These are phyloP conservation scores for Furcasterigmium furcatum DNA, from an alignment of 2,329 filamentous ascomycete species.

Conservation along the genomic window DNA sequence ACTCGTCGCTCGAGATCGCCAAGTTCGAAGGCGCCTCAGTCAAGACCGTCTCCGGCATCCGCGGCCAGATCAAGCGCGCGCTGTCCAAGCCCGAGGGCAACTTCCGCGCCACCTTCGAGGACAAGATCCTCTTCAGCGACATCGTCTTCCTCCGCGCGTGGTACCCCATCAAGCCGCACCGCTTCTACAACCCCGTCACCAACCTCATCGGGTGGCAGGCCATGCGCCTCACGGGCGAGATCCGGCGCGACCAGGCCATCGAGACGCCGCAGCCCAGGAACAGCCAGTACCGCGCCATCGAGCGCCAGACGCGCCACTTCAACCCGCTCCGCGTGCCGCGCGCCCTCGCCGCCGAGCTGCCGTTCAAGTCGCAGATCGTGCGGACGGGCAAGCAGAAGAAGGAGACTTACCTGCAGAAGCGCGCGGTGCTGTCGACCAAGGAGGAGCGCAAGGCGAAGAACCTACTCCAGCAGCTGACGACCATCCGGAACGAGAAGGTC, in stretches of 20 bases:
- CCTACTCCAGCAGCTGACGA: constrained; percentile 89
- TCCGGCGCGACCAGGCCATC: constrained; percentile 73
- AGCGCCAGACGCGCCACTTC: constrained; percentile 69
- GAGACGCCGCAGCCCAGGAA: constrained; percentile 79
- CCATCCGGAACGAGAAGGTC: constrained; percentile 84
- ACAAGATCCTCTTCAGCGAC: constrained; percentile 95
- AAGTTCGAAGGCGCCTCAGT: constrained; percentile 97
- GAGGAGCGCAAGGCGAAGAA: constrained; percentile 89
- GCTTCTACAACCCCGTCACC: constrained; percentile 95
- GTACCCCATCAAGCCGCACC: constrained; percentile 92
- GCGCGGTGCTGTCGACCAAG: constrained; percentile 78
- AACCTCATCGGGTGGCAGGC: constrained; percentile 90
- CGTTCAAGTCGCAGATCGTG: constrained; percentile 89
- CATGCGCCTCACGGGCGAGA: constrained; percentile 92
- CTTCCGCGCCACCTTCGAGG: constrained; percentile 96
- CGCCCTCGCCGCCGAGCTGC: constrained; percentile 77
- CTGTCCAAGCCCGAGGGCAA: constrained; percentile 90
- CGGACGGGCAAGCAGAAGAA: constrained; percentile 76
- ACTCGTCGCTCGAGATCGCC: constrained; percentile 84
- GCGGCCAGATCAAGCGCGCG: constrained; percentile 96
- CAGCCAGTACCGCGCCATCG: constrained; percentile 73
- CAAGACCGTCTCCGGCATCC: constrained; percentile 91
- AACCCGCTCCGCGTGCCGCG: constrained; percentile 76
- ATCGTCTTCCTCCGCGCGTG: constrained; percentile 95
- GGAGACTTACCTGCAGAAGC: constrained; percentile 90